Base-by-base conservation (phyloP, 805 yeast species). In the Barnettozyma vustinii region DNA sequence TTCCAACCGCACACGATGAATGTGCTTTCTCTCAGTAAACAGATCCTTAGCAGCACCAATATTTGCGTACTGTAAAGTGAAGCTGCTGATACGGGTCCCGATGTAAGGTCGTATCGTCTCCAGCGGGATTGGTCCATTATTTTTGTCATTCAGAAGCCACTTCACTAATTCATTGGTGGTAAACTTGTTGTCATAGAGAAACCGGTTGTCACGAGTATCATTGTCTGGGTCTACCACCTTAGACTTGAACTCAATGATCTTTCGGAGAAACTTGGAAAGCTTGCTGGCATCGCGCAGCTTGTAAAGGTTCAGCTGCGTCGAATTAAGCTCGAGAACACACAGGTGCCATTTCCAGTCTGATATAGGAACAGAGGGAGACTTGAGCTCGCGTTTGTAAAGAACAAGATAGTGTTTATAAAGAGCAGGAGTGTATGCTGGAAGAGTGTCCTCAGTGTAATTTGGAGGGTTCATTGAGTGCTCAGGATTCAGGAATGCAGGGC, bases 251-350 rank as follows among this genome's bases (percentile, higher is more conserved):
- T 47, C 44, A 4, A 47, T 25, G 9, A 43, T 33, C 30, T 47
- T 47, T 20, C 23, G 33, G 27, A 47, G 12, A 2, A 43, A 5
- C 27, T 43, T 47, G 2, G 40, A 16, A 2, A 47, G 25, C 15
- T 23, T 43, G 26, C 32, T 36, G 8, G 26, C 5, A 16, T 49
- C 46, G 4, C 33, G 26, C 2, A 49, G n/a, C 27, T 50, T 50
- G 40, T 50, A 47, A 5, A 50, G n/a, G 21, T 52, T 52, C 16
- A 52, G 20, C 37, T 52, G 55, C 4, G 55, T 52, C 8, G 55
- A 50, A 33, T 52, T 52, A 20, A 52, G 23, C 20, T 52, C 53
- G 5, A 52, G 30, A 3, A 52, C 42, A 12, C 40, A 37, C 18
- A 50, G 20, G 32, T 42, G 45, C 55, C 55, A 52, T 19, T n/a